Conservation (phyloP, 1,284 basidiomycete species). For the Irpex lacteus region DNA sequence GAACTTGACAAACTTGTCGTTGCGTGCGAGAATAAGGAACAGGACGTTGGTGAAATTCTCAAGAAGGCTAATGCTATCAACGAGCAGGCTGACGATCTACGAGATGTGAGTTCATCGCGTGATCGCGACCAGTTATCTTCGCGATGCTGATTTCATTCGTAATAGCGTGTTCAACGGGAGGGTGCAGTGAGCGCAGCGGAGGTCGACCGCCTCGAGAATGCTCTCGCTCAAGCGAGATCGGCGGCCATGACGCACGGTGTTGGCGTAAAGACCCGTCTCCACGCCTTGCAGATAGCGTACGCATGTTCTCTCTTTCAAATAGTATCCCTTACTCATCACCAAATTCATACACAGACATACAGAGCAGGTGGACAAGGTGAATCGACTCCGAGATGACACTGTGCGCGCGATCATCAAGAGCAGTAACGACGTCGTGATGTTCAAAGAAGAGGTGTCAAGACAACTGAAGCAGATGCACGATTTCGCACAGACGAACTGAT, state of each 20-base stretch:
- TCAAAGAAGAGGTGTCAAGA: slow-evolving; percentile 72
- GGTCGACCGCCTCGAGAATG: slow-evolving; percentile 61
- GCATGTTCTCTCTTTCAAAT: slow-evolving; percentile 15
- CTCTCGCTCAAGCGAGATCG: slow-evolving; percentile 66
- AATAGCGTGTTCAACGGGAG: slow-evolving; percentile 72
- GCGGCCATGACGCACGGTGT: slow-evolving; percentile 75
- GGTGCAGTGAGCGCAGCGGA: slow-evolving; percentile 59
- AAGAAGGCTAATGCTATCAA: slow-evolving; percentile 65
- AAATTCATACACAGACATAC: slow-evolving; percentile 48
- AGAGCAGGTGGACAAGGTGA: slow-evolving; percentile 72
- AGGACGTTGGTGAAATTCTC: slow-evolving; percentile 67
- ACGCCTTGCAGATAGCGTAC: slow-evolving; percentile 57
- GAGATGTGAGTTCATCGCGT: slow-evolving; percentile 56
- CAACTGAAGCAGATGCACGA: slow-evolving; percentile 63
- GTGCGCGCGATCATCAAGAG: slow-evolving; percentile 78
- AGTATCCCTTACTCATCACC: neutral
- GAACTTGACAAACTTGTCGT: slow-evolving; percentile 73
- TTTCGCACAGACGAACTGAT: slow-evolving; percentile 56
- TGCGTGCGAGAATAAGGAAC: slow-evolving; percentile 75
- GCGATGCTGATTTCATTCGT: slow-evolving; percentile 5
- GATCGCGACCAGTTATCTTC: neutral
- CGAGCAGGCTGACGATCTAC: slow-evolving; percentile 76
- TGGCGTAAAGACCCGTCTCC: slow-evolving; percentile 73
- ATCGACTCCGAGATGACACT: slow-evolving; percentile 70
- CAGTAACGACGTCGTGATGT: slow-evolving; percentile 73